A percentile compares a stretch with the other conserved stretches of the same genome.
Evolutionary conservation across 1,284 basidiomycete genomes (phyloP).

Genomic region (Austropuccinia psidii): DNA sequence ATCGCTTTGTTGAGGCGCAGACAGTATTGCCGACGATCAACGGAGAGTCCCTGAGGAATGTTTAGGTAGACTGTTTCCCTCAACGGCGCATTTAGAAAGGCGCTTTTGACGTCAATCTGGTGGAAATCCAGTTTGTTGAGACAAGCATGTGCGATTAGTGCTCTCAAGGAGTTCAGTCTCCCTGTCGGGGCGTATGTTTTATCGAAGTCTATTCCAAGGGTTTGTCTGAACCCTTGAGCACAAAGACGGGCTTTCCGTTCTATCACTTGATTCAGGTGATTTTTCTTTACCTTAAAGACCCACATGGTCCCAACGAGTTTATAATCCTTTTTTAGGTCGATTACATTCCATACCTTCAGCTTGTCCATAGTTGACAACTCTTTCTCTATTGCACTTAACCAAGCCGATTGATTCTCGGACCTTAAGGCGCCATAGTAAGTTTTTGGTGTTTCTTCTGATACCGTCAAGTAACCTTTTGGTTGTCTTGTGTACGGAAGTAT

Average conservation of each 20-base stretch:
- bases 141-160: not conserved
- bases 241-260: not conserved
- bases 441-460: no score
- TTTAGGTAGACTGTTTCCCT: not conserved
- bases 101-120: not conserved
- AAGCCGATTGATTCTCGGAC: not conserved
- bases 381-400: not conserved
- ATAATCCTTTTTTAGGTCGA: no score
- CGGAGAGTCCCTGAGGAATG: not conserved
- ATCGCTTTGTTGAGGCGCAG: not conserved
- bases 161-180: not conserved
- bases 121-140: not conserved
- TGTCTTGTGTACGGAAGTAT: no score
- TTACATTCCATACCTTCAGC: not conserved
- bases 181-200: not conserved
- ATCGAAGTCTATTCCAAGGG: not conserved
- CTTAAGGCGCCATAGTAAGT: not conserved
- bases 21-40: not conserved
- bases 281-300: not conserved
- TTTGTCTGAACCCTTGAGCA: not conserved
- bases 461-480: no score
- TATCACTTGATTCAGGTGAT: not conserved
- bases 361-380: not conserved
- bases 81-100: not conserved
- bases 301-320: not conserved